phyloP scores from a whole-genome alignment of 176 grass and related monocot species.

The Oryza meyeriana region DNA sequence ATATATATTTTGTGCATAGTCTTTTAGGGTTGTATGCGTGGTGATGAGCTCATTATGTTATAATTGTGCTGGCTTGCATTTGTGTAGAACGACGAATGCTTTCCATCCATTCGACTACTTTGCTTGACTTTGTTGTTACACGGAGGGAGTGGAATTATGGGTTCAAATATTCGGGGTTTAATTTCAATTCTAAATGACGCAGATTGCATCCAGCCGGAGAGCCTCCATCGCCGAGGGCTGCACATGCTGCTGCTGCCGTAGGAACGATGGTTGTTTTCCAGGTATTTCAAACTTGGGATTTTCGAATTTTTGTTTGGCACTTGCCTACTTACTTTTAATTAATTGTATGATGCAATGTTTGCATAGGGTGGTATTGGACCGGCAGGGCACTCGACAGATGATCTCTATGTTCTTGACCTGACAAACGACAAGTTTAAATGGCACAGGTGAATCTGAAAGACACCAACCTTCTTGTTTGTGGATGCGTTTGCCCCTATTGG shows the following conservation, averaged over 20 bases:
- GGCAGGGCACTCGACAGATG: slow-evolving; percentile 93
- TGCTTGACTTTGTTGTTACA: background rate
- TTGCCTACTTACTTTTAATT: slow-evolving; percentile 19
- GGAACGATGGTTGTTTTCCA: slow-evolving; percentile 98
- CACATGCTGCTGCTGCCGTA: slow-evolving; percentile 77
- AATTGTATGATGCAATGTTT: slow-evolving; percentile 12
- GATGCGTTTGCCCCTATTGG: background rate
- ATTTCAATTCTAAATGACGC: slow-evolving; percentile 17
- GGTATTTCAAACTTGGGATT: slow-evolving; percentile 40
- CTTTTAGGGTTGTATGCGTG: background rate
- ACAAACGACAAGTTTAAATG: slow-evolving; percentile 99
- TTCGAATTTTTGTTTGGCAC: slow-evolving; percentile 16
- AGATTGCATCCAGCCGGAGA: slow-evolving; percentile 79
- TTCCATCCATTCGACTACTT: slow-evolving; percentile 9
- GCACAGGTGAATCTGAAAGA: slow-evolving; percentile 63
- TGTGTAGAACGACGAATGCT: background rate
- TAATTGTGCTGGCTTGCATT: background rate
- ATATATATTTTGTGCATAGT: background rate
- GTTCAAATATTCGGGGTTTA: background rate
- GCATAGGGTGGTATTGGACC: slow-evolving; percentile 90
- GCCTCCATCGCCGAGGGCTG: slow-evolving; percentile 82
- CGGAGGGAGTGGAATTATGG: background rate
- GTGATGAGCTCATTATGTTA: slow-evolving; percentile 11
- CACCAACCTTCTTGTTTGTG: slow-evolving; percentile 15
- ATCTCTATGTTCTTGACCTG: slow-evolving; percentile 95